Evolutionary conservation across 805 yeast species (phyloP).

Genomic region (Saturnispora dispora): DNA sequence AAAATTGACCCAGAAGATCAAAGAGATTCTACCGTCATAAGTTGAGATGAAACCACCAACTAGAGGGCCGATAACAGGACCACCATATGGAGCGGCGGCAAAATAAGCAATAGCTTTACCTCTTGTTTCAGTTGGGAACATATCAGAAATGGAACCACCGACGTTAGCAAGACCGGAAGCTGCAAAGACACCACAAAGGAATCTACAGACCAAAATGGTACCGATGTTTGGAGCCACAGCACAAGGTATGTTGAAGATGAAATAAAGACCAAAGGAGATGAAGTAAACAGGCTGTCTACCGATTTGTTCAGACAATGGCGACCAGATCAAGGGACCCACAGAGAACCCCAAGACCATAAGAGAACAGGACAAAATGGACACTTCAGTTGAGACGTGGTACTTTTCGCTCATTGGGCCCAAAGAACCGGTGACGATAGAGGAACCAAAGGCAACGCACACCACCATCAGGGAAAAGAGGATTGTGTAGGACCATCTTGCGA

Average conservation of each 20-base stretch:
- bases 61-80: conserved; percentile 84
- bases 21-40: conserved; percentile 55
- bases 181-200: conserved; percentile 79
- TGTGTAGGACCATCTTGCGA: conserved; percentile 57
- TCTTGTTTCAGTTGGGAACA: conserved; percentile 72
- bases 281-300: conserved; percentile 83
- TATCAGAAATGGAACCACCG: conserved; percentile 87
- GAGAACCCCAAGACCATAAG: conserved; percentile 85
- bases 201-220: conserved; percentile 71
- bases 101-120: conserved; percentile 87
- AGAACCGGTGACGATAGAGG: conserved; percentile 86
- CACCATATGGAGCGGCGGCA: conserved; percentile 88
- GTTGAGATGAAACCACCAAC: conserved; percentile 80
- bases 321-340: conserved; percentile 82
- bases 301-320: conserved; percentile 76
- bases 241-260: conserved; percentile 77
- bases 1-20: conserved; percentile 86
- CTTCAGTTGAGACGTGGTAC: conserved; percentile 66
- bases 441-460: conserved; percentile 87
- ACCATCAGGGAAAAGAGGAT: conserved; percentile 60
- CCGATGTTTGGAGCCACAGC: conserved; percentile 79
- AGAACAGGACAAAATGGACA: conserved; percentile 70
- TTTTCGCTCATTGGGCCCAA: conserved; percentile 55
- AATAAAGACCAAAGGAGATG: conserved; percentile 64
- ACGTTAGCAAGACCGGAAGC: conserved; percentile 78